Evolutionary conservation across 78 protist genomes (phyloP).

Genomic region (Chrysochromulina tobinii): DNA sequence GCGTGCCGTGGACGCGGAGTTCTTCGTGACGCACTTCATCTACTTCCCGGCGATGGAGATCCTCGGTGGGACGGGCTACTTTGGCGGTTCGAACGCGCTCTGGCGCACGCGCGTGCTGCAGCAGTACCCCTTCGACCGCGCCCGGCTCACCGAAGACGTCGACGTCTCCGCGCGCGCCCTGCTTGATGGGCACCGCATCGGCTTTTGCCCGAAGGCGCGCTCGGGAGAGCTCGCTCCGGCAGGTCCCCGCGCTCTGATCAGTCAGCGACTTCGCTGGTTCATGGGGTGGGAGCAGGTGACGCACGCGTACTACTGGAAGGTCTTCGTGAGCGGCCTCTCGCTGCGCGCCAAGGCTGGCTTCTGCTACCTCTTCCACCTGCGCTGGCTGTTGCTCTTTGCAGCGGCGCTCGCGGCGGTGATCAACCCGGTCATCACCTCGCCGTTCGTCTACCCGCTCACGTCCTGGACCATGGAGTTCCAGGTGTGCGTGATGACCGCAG

Average conservation of each 20-base stretch:
- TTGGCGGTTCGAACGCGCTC: slow-evolving; percentile 8
- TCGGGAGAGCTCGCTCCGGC: slow-evolving; percentile 23
- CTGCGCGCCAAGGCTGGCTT: background rate
- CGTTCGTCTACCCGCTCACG: background rate
- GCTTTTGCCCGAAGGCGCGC: slow-evolving; percentile 7
- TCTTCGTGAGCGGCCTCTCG: background rate
- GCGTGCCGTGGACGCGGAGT: background rate
- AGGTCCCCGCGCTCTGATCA: background rate
- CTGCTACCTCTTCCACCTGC: background rate
- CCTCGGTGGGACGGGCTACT: background rate
- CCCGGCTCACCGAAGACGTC: background rate
- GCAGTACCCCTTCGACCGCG: background rate
- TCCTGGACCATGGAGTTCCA: background rate
- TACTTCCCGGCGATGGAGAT: background rate
- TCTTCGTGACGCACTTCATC: background rate
- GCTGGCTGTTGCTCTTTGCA: background rate
- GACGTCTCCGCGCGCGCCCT: background rate
- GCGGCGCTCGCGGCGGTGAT: background rate
- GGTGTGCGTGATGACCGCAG: background rate
- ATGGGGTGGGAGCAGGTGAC: slow-evolving; percentile 4
- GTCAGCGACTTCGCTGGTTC: background rate
- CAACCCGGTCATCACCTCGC: background rate
- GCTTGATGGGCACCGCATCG: background rate
- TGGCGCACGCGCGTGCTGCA: background rate
- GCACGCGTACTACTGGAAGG: background rate